phyloP scores from a whole-genome alignment of 2,329 filamentous ascomycete species.

The Cladosporium sp. region DNA sequence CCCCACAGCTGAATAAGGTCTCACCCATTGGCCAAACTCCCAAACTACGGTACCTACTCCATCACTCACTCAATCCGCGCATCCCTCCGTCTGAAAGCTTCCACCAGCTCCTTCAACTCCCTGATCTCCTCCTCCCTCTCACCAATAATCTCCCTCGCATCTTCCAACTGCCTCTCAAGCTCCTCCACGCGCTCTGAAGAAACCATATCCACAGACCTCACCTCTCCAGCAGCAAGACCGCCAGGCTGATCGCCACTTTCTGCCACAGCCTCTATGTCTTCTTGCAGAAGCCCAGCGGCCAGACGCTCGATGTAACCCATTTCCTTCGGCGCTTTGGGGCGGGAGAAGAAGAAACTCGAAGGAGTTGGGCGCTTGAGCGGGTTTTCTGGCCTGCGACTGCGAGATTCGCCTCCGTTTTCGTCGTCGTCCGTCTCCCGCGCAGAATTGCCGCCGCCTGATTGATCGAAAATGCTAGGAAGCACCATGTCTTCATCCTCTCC shows the following conservation, averaged over 20 bases:
- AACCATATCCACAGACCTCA: no score
- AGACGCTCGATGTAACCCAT: constrained; percentile 12
- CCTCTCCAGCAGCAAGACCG: no score
- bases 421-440: neutral
- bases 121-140: no score
- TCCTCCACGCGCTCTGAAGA: no score
- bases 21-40: no score
- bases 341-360: neutral
- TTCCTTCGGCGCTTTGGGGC: neutral
- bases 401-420: neutral
- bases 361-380: constrained; percentile 1
- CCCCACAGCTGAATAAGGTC: no score
- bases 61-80: no score
- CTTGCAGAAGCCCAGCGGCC: neutral
- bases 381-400: neutral
- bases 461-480: constrained; percentile 1
- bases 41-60: no score
- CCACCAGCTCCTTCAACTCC: no score
- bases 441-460: neutral
- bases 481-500: neutral
- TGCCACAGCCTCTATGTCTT: neutral
- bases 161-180: no score
- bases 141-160: no score
- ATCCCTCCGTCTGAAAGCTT: no score
- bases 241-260: neutral